Evolutionary conservation across 129 eudicot genomes (phyloP), one percentile per base, ranked within the genome.

Genomic region (Lactuca saligna): DNA sequence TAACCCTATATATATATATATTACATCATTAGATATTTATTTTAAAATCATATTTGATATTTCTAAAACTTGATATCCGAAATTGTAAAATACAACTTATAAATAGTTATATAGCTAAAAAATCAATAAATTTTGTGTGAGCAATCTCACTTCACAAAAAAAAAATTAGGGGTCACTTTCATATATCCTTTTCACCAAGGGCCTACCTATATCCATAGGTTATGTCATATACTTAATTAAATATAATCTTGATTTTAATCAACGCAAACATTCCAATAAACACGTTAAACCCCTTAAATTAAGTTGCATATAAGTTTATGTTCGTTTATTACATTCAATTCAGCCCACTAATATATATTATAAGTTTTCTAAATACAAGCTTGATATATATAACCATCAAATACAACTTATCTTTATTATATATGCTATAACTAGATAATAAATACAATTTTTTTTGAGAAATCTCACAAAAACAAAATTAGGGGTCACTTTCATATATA

Each of bases 401-500:
- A 25, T 25, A 25, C 29, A 25, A 25, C 29, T 25, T 25, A 25
- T 25, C 29, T 25, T 0, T 25, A 25, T 25, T 25, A 25, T 25
- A 0, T 0, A 25, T 25, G 29, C 1, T 25, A 25, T 25, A 25
- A 25, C 29, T 25, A 25, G 29, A 25, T 25, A 16, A 64, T 25
- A 65, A 17, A 46, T 13, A 49, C 8, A 25, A 1, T 25, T 14
- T 32, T 32, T n/a, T 29, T 33, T 50, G 13, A 49, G 32, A 13
- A 33, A n/a, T 51, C 72, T 37, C 7, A 69, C 42, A 6, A 66
- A 44, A 15, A 10, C 63, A 63, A 49, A 17, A 4, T 32, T 34
- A 57, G 61, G 61, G 41, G 67, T 75, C 79, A 32, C 54, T 75
- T 66, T 57, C 79, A 44, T 57, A 31, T 35, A 66, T 75, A 73